Base-by-base conservation (phyloP, 1,284 basidiomycete genomes). In the Tranzscheliella williamsii region DNA sequence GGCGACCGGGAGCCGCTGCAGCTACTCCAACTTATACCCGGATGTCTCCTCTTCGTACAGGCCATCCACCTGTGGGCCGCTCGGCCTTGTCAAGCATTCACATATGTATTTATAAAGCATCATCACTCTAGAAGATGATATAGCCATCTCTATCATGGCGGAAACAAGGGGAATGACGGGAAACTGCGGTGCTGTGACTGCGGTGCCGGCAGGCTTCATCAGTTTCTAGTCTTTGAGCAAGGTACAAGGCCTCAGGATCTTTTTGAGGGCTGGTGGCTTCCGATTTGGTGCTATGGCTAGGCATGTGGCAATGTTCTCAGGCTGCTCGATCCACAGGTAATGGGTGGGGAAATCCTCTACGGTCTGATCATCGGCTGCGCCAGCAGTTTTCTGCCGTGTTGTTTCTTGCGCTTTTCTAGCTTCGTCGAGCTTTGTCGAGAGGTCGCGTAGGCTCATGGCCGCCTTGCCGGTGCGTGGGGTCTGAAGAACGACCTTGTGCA, bases 271-370 rank as follows among this genome's bases (percentile, higher is more conserved):
- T 2, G 81, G 79, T 4, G 80, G 80, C 45, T 80, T 79, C 34
- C 79, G 72, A 46, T 84, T 84, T 0, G 83, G 83, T 13, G 82
- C 82, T 2, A 84, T 71, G 5, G 84, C 83, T 24, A 84, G 69
- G 55, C 82, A 84, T 1, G 84, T 83, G 2, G 83, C 79, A 1
- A 80, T 55, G 47, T 82, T 79, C 73, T 84, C 83, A 0, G 83
- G 83, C 54, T 83, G 81, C 63, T 84, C 84, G 26, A 80, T 77
- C 83, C 83, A 84, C 11, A 84, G 64, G 41, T 82, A 79, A 50
- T 84, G 79, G 12, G 38, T 23, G 5, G 75, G 75, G 23, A 77
- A 66, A 37, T 52, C 53, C 8, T 64, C 63, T 18, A 40, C 44
- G 2, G 30, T 42, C 1, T 42, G 34, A 7, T 37, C 40, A 3